These are phyloP conservation scores for Suhomyces atakaporum DNA, from an alignment of 1,139 yeast species.

Conservation along the genomic window DNA sequence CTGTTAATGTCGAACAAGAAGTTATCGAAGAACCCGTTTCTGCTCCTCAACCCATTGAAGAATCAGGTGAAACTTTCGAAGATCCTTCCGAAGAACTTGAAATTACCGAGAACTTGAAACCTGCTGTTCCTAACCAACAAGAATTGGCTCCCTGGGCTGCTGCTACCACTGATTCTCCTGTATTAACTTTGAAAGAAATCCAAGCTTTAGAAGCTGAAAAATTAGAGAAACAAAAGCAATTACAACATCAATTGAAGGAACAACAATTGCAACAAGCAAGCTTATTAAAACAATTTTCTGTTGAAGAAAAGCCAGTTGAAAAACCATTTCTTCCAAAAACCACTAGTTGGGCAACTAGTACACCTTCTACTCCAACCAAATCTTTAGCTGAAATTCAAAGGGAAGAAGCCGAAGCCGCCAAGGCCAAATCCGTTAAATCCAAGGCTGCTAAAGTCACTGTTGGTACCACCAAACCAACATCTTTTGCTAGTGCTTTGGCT, in stretches of 20 bases:
- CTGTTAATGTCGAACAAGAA: conserved; percentile 7
- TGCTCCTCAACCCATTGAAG: conserved; percentile 4
- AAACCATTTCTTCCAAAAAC: conserved; percentile 46
- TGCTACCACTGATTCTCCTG: conserved; percentile 32
- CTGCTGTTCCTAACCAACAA: conserved; percentile 25
- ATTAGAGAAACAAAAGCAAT: conserved; percentile 38
- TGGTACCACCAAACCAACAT: conserved; percentile 14
- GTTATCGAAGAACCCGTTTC: conserved; percentile 1
- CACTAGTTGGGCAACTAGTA: conserved; percentile 56
- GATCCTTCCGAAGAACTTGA: conserved; percentile 1
- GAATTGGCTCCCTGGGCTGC: conserved; percentile 63
- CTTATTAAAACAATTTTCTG: conserved; percentile 25
- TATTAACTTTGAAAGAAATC: conserved; percentile 67
- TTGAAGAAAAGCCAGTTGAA: conserved; percentile 26
- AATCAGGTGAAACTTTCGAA: conserved; percentile 4
- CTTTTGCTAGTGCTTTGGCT: conserved; percentile 26
- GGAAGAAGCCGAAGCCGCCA: conserved; percentile 46
- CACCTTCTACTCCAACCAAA: conserved; percentile 28
- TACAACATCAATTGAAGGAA: conserved; percentile 32
- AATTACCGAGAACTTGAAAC: conserved; percentile 19
- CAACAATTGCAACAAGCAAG: conserved; percentile 25
- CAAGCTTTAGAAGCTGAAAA: conserved; percentile 68
- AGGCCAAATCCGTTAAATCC: conserved; percentile 25
- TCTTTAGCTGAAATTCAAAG: conserved; percentile 50
- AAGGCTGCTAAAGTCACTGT: conserved; percentile 18